Base-by-base conservation (phyloP, 2,329 filamentous ascomycete genomes). In the Plenodomus tracheiphilus region DNA sequence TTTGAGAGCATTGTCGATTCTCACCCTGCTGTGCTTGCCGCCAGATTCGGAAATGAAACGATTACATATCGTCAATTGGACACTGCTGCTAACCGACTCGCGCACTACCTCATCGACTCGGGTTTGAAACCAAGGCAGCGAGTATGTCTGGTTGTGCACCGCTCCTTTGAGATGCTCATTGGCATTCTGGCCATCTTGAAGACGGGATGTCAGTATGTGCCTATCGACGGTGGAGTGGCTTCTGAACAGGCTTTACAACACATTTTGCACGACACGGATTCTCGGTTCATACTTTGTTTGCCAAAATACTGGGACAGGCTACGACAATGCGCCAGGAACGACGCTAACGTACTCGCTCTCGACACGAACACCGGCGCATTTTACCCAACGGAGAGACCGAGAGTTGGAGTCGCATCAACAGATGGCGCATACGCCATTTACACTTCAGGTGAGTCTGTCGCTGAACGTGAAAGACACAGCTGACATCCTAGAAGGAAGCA, bases 141-240 rank as follows among this genome's bases (percentile, higher is more conserved):
- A 32, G 73, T 84, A 5, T 79, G 79, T n/a, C 72, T 84, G 20
- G 75, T 84, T n/a, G 77, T 79, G 47, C 79, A 78, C 49, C 75
- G 82, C 13, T 78, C 80, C 34, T 67, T 81, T 40, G 80, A 82
- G 54, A 82, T 85, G 80, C 68, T 84, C 6, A 74, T 83, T 41
- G 81, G 78, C 17, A 83, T 84, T 41, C 72, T 82, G 46, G 81
- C 80, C 2, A 73, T 84, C 16, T 68, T 85, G 28, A 81, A 81
- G 47, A 78, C 78, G 40, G 81, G 82, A 17, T 82, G 78, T 13
- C 81, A 85, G 54, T 85, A 85, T 59, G 75, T 84, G 4, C 82
- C 82, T 2, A 73, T 85, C 2, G 83, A 85, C 51, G 81, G 81
- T 30, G 78, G 79, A 8, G 63, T 70, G 15, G 54, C 58, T 8